Base-by-base conservation (phyloP, 73 alveolate genomes). In the Uronychia binucleata region DNA sequence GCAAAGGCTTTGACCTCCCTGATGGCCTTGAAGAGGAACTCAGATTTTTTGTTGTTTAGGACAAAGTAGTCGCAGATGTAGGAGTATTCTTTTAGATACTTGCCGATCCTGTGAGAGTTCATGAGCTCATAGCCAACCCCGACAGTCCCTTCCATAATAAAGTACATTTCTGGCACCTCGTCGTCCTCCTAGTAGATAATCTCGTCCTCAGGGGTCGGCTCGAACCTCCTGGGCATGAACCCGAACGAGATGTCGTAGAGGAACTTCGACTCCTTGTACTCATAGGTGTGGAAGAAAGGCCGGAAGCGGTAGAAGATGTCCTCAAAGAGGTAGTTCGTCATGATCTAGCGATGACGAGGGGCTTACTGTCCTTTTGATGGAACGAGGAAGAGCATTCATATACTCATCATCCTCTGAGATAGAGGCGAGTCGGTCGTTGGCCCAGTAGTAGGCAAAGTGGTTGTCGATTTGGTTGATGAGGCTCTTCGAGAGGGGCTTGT, bases 121-220 rank as follows among this genome's bases (percentile, higher is more conserved):
- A 35, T 76, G 31, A 80, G 33, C 8, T 91, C 75, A 57, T 80
- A 86, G 8, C 97, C 96, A 75, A 93, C 80, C 14, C 96, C 94
- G 27, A 93, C 96, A 28, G 85, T 77, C 0, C 99, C 99, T 35
- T 87, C 97, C 84, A 96, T 88, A 81, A 96, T 92, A 76, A 96
- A 93, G 86, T 96, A 96, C 87, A 94, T 78, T 88, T 96, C 99
- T 67, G 95, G 97, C 19, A 96, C 97, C 79, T 96, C 99, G 32
- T 92, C 96, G 58, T 87, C 97, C 33, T 82, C 91, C 32, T 94
- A 93, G 58, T 90, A 92, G 33, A 96, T 86, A 57, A 94, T 89
- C 58, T 88, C 94, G 87, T 81, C 91, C n/a, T 75, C 85, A 32
- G 85, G 89, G 60, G 57, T 31, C 11, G 74, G 80, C 30, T 76